Conservation (phyloP, 331 rosid genomes). For the Erythrophleum ivorense region DNA sequence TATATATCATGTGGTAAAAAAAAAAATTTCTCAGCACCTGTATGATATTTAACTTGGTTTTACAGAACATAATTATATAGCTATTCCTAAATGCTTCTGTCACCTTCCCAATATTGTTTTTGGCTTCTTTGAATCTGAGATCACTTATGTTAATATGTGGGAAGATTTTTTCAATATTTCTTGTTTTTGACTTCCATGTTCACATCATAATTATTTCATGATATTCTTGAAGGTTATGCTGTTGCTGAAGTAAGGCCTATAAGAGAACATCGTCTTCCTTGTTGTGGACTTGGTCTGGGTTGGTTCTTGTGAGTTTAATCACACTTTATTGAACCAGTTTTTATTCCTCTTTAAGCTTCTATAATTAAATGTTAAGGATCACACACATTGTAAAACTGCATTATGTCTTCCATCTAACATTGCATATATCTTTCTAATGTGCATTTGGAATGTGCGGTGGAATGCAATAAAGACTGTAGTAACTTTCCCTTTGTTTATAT, state of each 20-base stretch:
- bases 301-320: constrained; percentile 75
- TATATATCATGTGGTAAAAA: not conserved
- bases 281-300: constrained; percentile 80
- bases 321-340: not conserved
- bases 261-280: constrained; percentile 66
- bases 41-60: not conserved
- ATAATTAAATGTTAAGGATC: not conserved
- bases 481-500: not conserved
- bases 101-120: not conserved
- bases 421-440: not conserved
- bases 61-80: not conserved
- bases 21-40: not conserved
- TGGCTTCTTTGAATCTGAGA: not conserved
- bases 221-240: constrained; percentile 58
- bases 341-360: not conserved
- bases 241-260: constrained; percentile 63
- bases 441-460: not conserved
- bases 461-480: not conserved
- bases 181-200: not conserved
- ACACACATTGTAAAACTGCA: not conserved
- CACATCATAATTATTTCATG: not conserved
- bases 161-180: not conserved
- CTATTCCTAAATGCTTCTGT: not conserved
- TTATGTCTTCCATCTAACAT: not conserved
- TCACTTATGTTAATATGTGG: not conserved